Evolutionary conservation across 2,329 filamentous ascomycete species (phyloP).

Genomic region (Intubia oerlemansii): DNA sequence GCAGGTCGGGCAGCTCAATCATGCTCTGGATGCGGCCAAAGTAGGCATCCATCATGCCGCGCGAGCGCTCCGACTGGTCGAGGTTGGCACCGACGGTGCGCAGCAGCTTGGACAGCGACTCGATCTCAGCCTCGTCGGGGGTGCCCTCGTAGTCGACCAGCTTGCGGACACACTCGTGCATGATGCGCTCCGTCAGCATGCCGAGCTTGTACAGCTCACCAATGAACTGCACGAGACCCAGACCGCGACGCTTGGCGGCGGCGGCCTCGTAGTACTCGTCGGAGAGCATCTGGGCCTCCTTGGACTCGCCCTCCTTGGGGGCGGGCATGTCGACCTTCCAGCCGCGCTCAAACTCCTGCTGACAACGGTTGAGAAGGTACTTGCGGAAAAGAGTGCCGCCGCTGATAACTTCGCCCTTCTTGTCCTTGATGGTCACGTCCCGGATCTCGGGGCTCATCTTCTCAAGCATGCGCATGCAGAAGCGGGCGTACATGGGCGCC

Average conservation of each 20-base stretch:
- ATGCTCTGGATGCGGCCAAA: conserved; percentile 74
- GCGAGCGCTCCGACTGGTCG: conserved; percentile 63
- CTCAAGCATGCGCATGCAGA: conserved; percentile 92
- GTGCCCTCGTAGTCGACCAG: conserved; percentile 85
- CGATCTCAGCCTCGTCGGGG: conserved; percentile 88
- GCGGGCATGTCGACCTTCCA: conserved; percentile 81
- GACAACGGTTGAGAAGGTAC: conserved; percentile 93
- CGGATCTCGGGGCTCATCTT: conserved; percentile 89
- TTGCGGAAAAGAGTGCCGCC: conserved; percentile 94
- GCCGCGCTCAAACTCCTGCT: conserved; percentile 95
- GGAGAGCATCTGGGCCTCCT: conserved; percentile 53
- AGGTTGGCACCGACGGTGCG: conserved; percentile 80
- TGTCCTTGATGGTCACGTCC: conserved; percentile 87
- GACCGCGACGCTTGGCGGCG: conserved; percentile 85
- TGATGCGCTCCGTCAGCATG: conserved; percentile 97
- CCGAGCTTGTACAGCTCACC: conserved; percentile 96
- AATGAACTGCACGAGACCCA: conserved; percentile 97
- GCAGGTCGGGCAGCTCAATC: conserved; percentile 57
- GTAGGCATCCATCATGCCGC: conserved; percentile 77
- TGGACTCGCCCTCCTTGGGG: conserved; percentile 53
- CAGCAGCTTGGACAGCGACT: conserved; percentile 84
- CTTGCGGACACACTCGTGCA: conserved; percentile 98
- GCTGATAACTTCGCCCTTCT: conserved; percentile 66
- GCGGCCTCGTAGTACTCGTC: conserved; percentile 93
- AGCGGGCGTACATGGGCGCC: conserved; percentile 97